Conservation (phyloP, 345 rosid genomes). For the Aurinia saxatilis region DNA sequence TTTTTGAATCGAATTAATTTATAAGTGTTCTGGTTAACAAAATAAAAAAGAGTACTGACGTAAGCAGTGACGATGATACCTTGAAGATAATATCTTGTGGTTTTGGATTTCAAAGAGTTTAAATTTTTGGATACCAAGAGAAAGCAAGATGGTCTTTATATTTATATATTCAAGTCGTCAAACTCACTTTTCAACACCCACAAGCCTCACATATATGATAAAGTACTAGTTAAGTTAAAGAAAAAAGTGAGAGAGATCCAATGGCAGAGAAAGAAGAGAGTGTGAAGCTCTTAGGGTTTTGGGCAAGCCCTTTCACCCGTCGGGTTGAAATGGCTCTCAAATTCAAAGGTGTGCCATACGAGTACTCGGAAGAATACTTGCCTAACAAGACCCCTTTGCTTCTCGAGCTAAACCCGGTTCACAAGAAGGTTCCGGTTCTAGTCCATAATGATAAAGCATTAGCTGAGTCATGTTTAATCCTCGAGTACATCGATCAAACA, state of each 20-base stretch:
- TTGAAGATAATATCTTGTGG: too few relatives aligned
- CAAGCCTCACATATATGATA: too few relatives aligned
- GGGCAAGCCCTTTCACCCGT: constrained; percentile 34
- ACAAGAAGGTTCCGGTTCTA: constrained; percentile 36
- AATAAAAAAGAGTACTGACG: too few relatives aligned
- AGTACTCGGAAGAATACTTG: constrained; percentile 32
- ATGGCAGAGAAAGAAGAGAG: constrained; percentile 23
- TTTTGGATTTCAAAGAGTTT: too few relatives aligned
- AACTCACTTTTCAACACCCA: too few relatives aligned
- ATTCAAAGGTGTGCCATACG: constrained; percentile 34
- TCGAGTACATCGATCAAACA: constrained; percentile 44
- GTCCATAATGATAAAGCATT: constrained; percentile 31
- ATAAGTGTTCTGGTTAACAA: too few relatives aligned
- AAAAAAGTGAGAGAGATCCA: background rate
- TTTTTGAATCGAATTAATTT: too few relatives aligned
- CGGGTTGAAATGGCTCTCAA: constrained; percentile 36
- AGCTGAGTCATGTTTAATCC: constrained; percentile 31
- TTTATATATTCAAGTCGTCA: too few relatives aligned
- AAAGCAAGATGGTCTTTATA: too few relatives aligned
- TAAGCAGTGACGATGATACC: too few relatives aligned
- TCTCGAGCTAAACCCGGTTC: constrained; percentile 29
- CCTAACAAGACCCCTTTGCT: constrained; percentile 28
- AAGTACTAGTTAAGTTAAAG: too few relatives aligned
- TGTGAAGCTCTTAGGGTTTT: constrained; percentile 35
- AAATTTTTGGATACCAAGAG: too few relatives aligned